These are phyloP conservation scores for Skeletonema costatum DNA, from an alignment of 108 stramenopile genomes.

Conservation along the genomic window DNA sequence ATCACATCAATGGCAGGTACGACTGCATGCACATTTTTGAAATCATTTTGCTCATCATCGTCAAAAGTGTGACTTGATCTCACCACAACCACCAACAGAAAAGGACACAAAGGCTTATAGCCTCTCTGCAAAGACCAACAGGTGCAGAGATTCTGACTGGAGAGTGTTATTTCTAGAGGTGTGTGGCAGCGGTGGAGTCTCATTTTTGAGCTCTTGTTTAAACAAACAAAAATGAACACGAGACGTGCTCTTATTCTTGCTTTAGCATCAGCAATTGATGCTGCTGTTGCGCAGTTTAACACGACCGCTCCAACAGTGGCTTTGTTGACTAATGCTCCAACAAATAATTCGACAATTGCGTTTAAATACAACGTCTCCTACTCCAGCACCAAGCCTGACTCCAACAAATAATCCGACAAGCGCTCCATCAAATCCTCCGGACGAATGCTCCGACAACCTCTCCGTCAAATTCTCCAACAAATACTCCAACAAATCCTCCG, in stretches of 20 bases:
- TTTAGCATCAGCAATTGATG: neutral
- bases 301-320: neutral
- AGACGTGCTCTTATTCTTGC: neutral
- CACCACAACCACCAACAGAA: neutral
- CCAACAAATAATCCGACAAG: neutral
- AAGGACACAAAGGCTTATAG: too few species aligned
- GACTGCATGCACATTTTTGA: too few species aligned
- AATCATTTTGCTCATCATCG: too few species aligned
- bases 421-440: neutral
- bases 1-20: too few species aligned
- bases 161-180: neutral
- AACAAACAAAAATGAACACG: neutral
- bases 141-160: too few species aligned
- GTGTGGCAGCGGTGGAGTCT: neutral
- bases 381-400: neutral
- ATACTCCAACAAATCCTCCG: too few species aligned
- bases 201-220: neutral
- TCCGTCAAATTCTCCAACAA: too few species aligned
- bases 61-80: too few species aligned
- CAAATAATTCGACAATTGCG: too few species aligned
- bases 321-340: neutral
- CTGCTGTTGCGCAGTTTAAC: neutral
- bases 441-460: too few species aligned
- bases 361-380: too few species aligned
- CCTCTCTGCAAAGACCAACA: neutral